Base-by-base conservation (phyloP, 768 basidiomycete species). In the Russula brevipes region DNA sequence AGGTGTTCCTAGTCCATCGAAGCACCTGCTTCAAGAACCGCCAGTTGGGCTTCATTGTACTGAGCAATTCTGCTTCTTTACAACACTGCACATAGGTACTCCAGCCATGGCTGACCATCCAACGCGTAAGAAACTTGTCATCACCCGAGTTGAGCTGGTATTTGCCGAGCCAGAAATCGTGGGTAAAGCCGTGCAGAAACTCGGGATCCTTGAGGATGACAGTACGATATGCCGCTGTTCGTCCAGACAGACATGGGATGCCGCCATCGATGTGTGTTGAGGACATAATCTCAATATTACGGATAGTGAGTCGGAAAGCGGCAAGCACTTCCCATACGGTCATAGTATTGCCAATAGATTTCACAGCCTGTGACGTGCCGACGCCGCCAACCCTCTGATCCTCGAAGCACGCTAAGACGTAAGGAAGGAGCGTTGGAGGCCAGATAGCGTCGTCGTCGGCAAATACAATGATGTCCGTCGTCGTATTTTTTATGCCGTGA, bases 21-120 rank as follows among this genome's bases (percentile, higher is more conserved):
- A 96, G 75, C 12, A 95, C 94, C 73, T 96, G 94, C 77, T 94
- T 94, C 75, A 95, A 76, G 78, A 96, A 96, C 57, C 91, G 81
- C 94, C 93, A 96, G 76, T 96, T 91, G 33, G 92, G 92, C 75
- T 96, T 96, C 94, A 95, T 98, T 56, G 93, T 95, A 72, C 86
- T 89, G 64, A 94, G 77, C 14, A 95, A 77, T 75, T 95, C 93
- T 14, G 86, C 88, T 75, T 91, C 89, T 72, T 82, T 84, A 78
- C 89, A 93, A 72, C 83, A 84, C 72, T 93, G 91, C 38, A 95
- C 90, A 72, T 92, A 94, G n/a, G 92, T 95, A 73, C 81, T 88
- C 94, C 94, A 96, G 16, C 93, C 92, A 70, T 95, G 93, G 71
- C 85, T 87, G 63, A 96, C 94, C 91, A 95, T 94, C 94, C 94